A percentile compares a stretch with the other conserved stretches of the same genome.
phyloP scores from a whole-genome alignment of 495 filamentous ascomycete genomes.

The Aspergillus cavernicola region DNA sequence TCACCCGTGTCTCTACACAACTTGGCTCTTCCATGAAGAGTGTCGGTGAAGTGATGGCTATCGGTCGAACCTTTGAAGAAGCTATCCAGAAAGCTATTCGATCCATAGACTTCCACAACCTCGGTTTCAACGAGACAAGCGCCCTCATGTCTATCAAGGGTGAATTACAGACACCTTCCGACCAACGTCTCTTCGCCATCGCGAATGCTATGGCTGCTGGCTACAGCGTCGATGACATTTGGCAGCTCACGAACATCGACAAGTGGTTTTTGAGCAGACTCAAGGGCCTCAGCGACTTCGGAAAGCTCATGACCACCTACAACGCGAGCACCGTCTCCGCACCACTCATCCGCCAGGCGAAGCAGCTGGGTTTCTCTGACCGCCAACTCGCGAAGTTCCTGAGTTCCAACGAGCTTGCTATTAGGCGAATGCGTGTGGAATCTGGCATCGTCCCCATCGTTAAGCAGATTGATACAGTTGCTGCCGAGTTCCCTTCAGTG shows the following conservation, averaged over 20 bases:
- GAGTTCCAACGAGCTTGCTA: conserved; percentile 85
- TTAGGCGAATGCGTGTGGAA: conserved; percentile 76
- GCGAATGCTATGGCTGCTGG: conserved; percentile 95
- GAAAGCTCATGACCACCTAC: conserved; percentile 68
- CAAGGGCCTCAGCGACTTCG: conserved; percentile 86
- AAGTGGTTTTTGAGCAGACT: conserved; percentile 85
- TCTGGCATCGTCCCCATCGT: conserved; percentile 82
- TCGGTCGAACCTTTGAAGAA: conserved; percentile 94
- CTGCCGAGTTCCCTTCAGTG: conserved; percentile 90
- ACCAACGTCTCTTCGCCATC: conserved; percentile 95
- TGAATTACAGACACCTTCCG: conserved; percentile 94
- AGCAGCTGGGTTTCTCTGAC: conserved; percentile 92
- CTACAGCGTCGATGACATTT: conserved; percentile 93
- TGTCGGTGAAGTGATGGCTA: conserved; percentile 98
- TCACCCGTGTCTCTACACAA: conserved; percentile 90
- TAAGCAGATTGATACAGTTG: conserved; percentile 98
- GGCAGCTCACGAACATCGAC: conserved; percentile 91
- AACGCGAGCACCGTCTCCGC: conserved; percentile 63
- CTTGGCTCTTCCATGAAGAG: conserved; percentile 99
- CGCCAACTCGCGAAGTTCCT: conserved; percentile 90
- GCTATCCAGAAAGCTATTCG: conserved; percentile 98
- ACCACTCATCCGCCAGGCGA: conserved; percentile 70
- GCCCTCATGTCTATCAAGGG: conserved; percentile 94
- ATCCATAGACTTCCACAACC: conserved; percentile 89
- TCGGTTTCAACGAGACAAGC: conserved; percentile 88